Conservation (phyloP, 306 rosid genomes). For the Lathyrus tuberosus region DNA sequence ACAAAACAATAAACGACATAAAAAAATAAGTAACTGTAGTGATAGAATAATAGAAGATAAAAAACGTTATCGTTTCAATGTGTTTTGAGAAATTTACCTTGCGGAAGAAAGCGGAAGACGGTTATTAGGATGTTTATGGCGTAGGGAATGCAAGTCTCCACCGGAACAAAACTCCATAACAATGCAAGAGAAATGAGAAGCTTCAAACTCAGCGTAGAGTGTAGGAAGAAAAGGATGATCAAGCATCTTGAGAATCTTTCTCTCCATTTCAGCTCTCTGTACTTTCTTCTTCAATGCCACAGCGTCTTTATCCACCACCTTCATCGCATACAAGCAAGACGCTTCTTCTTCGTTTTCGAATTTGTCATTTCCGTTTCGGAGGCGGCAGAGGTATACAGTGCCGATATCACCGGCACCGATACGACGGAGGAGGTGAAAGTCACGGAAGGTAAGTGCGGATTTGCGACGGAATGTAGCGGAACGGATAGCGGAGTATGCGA, state of each 20-base stretch:
- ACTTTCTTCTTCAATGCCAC: slow-evolving; percentile 80
- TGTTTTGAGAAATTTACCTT: slow-evolving; percentile 49
- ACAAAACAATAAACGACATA: background rate
- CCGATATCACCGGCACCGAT: slow-evolving; percentile 95
- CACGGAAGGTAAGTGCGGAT: slow-evolving; percentile 69
- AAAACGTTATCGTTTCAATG: slow-evolving; percentile 26
- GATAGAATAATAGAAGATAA: background rate
- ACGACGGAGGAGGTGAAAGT: slow-evolving; percentile 75
- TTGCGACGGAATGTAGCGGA: slow-evolving; percentile 66
- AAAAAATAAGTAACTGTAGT: background rate
- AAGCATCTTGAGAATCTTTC: slow-evolving; percentile 82
- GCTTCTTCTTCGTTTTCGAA: slow-evolving; percentile 20
- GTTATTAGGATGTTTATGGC: slow-evolving; percentile 68
- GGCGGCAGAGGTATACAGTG: slow-evolving; percentile 79
- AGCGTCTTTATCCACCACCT: slow-evolving; percentile 87
- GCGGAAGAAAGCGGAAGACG: slow-evolving; percentile 82
- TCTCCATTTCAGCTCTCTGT: slow-evolving; percentile 90
- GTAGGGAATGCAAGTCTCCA: slow-evolving; percentile 89
- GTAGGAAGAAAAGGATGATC: slow-evolving; percentile 94
- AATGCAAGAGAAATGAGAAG: slow-evolving; percentile 89
- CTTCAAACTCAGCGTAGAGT: slow-evolving; percentile 93
- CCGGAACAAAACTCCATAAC: slow-evolving; percentile 99
- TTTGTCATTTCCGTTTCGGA: slow-evolving; percentile 41
- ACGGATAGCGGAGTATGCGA: slow-evolving; percentile 82
- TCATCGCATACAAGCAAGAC: slow-evolving; percentile 75